Percentiles rank a stretch among this genome's conserved stretches.
Evolutionary conservation across 768 basidiomycete genomes (phyloP).

Genomic region (Russula brevipes): DNA sequence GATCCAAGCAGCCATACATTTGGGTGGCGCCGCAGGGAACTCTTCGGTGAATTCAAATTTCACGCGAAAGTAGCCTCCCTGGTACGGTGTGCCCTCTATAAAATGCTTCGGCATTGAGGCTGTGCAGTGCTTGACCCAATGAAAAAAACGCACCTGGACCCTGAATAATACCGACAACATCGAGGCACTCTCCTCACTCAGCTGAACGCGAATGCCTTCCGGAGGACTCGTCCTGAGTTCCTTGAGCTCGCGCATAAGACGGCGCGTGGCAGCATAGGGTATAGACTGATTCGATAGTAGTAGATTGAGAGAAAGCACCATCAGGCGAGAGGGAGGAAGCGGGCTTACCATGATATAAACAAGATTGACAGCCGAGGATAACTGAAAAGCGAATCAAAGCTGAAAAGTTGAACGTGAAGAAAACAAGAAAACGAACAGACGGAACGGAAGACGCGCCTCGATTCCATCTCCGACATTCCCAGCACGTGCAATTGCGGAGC

Average conservation of each 20-base stretch:
- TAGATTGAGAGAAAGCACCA: no score
- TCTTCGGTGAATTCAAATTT: conserved; percentile 90
- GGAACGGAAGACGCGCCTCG: background rate
- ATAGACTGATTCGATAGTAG: conserved; percentile 33
- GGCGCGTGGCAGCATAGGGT: conserved; percentile 62
- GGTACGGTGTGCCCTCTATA: conserved; percentile 61
- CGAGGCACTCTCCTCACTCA: conserved; percentile 85
- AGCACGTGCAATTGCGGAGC: background rate
- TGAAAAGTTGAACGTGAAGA: conserved; percentile 1
- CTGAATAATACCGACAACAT: conserved; percentile 82
- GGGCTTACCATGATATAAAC: conserved; percentile 11
- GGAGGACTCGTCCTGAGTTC: conserved; percentile 79
- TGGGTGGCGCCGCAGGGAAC: conserved; percentile 90
- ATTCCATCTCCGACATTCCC: conserved; percentile 2
- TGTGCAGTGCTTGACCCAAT: background rate
- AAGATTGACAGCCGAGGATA: background rate
- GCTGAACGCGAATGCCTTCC: conserved; percentile 86
- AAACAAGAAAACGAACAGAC: conserved; percentile 3
- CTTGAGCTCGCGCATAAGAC: conserved; percentile 80
- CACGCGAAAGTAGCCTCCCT: conserved; percentile 65
- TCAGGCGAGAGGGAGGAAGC: background rate
- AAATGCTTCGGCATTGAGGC: conserved; percentile 19
- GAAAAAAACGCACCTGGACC: conserved; percentile 69
- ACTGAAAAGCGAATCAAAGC: background rate
- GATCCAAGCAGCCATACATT: conserved; percentile 56